Conservation (phyloP, 2,329 filamentous ascomycete genomes). For the Cyclaneusma minus region DNA sequence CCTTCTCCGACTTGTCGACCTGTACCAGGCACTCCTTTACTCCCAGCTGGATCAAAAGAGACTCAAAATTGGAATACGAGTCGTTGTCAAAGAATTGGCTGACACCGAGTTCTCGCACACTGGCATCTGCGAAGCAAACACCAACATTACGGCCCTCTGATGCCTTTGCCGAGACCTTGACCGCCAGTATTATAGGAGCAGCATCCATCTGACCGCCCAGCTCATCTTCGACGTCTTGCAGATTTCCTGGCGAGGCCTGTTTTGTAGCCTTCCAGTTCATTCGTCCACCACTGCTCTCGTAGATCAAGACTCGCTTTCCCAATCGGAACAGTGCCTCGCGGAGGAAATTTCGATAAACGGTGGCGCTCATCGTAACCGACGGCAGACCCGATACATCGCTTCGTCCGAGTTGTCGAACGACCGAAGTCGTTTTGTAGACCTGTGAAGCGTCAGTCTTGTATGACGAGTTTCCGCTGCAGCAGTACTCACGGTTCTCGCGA, state of each 20-base stretch:
- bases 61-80: conserved; percentile 94
- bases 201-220: conserved; percentile 74
- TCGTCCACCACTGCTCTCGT: conserved; percentile 56
- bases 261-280: conserved; percentile 90
- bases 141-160: conserved; percentile 75
- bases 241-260: conserved; percentile 85
- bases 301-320: conserved; percentile 84
- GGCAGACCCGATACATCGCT: conserved; percentile 71
- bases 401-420: conserved; percentile 76
- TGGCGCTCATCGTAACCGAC: conserved; percentile 90
- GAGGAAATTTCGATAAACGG: conserved; percentile 89
- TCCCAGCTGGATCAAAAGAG: conserved; percentile 86
- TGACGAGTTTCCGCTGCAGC: not conserved
- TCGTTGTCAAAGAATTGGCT: conserved; percentile 99
- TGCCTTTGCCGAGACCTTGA: conserved; percentile 83
- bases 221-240: conserved; percentile 95
- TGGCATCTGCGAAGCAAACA: conserved; percentile 95
- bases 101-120: conserved; percentile 84
- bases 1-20: conserved; percentile 61
- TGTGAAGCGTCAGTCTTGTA: conserved; percentile 16
- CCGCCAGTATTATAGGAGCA: conserved; percentile 85
- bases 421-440: conserved; percentile 96
- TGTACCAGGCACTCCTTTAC: conserved; percentile 89
- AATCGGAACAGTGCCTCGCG: conserved; percentile 86
- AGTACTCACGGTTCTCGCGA: conserved; percentile 52